Percentiles rank a stretch among this genome's conserved stretches.
Evolutionary conservation across 208 protist genomes (phyloP).

Genomic region (Acanthamoeba triangularis): DNA sequence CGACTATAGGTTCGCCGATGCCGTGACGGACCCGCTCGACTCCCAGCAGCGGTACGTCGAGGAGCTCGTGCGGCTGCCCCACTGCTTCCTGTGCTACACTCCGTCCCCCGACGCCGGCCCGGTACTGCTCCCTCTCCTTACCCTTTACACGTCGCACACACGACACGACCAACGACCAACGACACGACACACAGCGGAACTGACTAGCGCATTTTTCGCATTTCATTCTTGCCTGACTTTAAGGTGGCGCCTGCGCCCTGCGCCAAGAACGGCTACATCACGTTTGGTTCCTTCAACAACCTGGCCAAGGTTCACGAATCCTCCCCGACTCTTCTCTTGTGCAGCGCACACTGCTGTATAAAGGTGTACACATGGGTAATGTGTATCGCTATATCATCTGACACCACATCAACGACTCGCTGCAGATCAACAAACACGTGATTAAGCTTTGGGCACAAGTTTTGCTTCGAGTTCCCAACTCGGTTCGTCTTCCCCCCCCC

Average conservation of each 20-base stretch:
- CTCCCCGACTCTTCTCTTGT: background rate
- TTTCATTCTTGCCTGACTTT: background rate
- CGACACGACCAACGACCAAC: too few species aligned
- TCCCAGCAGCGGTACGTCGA: conserved; percentile 80
- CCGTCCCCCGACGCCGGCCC: conserved; percentile 58
- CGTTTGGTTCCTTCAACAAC: conserved; percentile 87
- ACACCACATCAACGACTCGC: too few species aligned
- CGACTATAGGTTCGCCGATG: conserved; percentile 85
- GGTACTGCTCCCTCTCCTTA: background rate
- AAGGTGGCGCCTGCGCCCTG: conserved; percentile 35
- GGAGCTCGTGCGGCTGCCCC: conserved; percentile 76
- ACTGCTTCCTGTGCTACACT: conserved; percentile 84
- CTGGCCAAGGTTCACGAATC: conserved; percentile 81
- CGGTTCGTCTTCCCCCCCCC: background rate
- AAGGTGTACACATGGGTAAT: too few species aligned
- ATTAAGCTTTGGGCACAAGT: conserved; percentile 78
- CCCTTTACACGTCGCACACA: background rate
- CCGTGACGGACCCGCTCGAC: conserved; percentile 74
- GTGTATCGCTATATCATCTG: too few species aligned
- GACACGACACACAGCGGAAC: too few species aligned
- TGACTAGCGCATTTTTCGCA: background rate
- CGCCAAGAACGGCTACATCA: conserved; percentile 81
- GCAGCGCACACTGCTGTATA: too few species aligned
- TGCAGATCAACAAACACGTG: conserved; percentile 60
- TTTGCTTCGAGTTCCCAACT: conserved; percentile 55